These are phyloP conservation scores for Candida ponderosae DNA, from an alignment of 805 yeast species.

Conservation along the genomic window DNA sequence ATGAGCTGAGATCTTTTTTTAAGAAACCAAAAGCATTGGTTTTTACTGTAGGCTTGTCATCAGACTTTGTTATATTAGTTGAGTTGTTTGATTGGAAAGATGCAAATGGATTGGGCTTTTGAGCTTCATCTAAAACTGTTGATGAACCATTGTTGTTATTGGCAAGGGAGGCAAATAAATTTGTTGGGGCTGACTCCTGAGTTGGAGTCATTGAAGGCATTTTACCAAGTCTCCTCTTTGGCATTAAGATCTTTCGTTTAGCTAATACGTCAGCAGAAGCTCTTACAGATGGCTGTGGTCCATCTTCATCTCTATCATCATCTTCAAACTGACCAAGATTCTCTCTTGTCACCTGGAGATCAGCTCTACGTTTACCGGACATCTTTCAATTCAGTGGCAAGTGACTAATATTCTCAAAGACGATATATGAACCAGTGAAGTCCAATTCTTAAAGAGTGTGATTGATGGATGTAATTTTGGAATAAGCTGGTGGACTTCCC, in stretches of 20 bases:
- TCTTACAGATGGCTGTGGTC: slow-evolving; percentile 22
- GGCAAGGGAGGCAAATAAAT: background rate
- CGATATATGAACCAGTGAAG: too few relatives aligned
- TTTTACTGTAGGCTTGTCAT: background rate
- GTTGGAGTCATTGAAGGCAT: slow-evolving; percentile 2
- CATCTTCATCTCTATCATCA: slow-evolving; percentile 32
- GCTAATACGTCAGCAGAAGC: slow-evolving; percentile 63
- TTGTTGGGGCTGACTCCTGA: background rate
- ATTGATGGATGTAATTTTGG: too few relatives aligned
- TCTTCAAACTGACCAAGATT: slow-evolving; percentile 22
- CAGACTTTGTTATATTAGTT: background rate
- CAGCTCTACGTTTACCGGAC: slow-evolving; percentile 64
- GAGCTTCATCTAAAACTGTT: slow-evolving; percentile 1
- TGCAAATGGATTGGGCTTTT: slow-evolving; percentile 9
- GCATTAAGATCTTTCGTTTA: slow-evolving; percentile 60
- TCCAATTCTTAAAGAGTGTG: too few relatives aligned
- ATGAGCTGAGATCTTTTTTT: background rate
- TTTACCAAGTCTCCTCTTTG: slow-evolving; percentile 33
- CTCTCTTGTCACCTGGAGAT: slow-evolving; percentile 55
- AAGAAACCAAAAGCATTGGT: slow-evolving; percentile 3
- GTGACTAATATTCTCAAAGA: too few relatives aligned
- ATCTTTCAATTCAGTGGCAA: slow-evolving; percentile 21
- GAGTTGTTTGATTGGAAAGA: slow-evolving; percentile 1
- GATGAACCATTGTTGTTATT: background rate
- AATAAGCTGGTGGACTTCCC: too few relatives aligned